Percentiles rank a stretch among this genome's conserved stretches.
These are phyloP conservation scores for Linum usitatissimum DNA, from an alignment of 345 rosid species.

Conservation along the genomic window DNA sequence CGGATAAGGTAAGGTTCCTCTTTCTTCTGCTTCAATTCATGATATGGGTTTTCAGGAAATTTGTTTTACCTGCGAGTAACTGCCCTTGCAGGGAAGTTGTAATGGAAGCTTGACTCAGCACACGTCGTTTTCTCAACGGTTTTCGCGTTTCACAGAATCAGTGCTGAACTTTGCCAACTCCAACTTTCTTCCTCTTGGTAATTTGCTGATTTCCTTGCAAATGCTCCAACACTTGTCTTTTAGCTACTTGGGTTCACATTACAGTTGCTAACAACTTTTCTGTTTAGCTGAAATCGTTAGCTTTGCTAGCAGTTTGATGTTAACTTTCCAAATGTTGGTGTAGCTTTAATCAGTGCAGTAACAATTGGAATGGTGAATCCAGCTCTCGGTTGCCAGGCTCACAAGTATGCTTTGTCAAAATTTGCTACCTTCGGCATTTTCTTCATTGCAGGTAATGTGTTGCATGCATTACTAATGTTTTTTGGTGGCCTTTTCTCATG, in stretches of 20 bases:
- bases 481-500: neutral
- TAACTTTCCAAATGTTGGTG: neutral
- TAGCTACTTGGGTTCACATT: too few relatives aligned
- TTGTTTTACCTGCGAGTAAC: too few relatives aligned
- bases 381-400: slow-evolving; percentile 16
- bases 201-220: neutral
- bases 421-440: slow-evolving; percentile 21
- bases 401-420: slow-evolving; percentile 17
- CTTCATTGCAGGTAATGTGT: slow-evolving; percentile 20
- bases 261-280: too few relatives aligned
- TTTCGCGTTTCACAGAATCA: slow-evolving; percentile 3
- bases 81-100: slow-evolving; percentile 13
- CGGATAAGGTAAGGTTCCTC: slow-evolving; percentile 9
- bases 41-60: neutral
- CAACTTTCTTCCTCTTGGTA: slow-evolving; percentile 25
- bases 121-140: neutral
- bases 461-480: too few relatives aligned
- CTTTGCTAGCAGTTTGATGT: neutral
- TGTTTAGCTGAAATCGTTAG: too few relatives aligned
- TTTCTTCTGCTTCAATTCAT: neutral
- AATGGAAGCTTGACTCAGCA: neutral
- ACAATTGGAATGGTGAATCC: slow-evolving; percentile 20
- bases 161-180: slow-evolving; percentile 13
- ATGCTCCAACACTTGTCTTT: too few relatives aligned
- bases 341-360: slow-evolving; percentile 20